Base-by-base conservation (phyloP, 1,139 yeast genomes). In the Yamadazyma siamensis region DNA sequence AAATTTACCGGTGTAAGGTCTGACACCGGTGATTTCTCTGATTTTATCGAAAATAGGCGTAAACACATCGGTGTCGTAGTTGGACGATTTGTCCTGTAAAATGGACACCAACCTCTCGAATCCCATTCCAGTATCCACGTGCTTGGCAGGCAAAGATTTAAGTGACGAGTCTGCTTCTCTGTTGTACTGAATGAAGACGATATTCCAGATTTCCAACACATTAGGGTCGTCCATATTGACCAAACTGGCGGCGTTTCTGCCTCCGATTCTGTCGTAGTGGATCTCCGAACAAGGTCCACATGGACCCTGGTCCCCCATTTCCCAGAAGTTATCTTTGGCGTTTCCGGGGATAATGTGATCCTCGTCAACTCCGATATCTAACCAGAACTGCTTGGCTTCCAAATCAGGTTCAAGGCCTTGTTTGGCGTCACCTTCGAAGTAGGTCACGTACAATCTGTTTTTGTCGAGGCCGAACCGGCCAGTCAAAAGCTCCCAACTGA, bases 291-390 rank as follows among this genome's bases (percentile, higher is more conserved):
- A 94, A 30, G 99, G 99, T 41, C 99, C 99, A 70, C 99, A 91
- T 27, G 99, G 99, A 44, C 99, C 99, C 66, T 89, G 97, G 55
- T 94, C 99, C 48, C 99, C 99, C 99, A 91, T 91, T 69, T 94
- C 99, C 99, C 99, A 91, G 61, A 91, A 91, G 66, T 91, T 91
- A 58, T 91, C 99, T 55, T 80, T 70, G 33, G 80, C 85, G 44
- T 80, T 69, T 36, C 98, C 99, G 15, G 96, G 95, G 45, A 91
- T 68, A 47, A 91, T 89, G 56, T 88, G 97, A 56, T 82, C 91
- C 45, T 86, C 95, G 19, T 80, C 75, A 36, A 91, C 95, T 45
- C 99, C 99, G 25, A 82, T 83, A 22, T 73, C 75, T 42, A 71
- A 64, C 99, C 99, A 91, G 42, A 79, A 66, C 46, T 83, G 67